Base-by-base conservation (phyloP, 2,329 filamentous ascomycete species). In the Hypoxylon sp. region DNA sequence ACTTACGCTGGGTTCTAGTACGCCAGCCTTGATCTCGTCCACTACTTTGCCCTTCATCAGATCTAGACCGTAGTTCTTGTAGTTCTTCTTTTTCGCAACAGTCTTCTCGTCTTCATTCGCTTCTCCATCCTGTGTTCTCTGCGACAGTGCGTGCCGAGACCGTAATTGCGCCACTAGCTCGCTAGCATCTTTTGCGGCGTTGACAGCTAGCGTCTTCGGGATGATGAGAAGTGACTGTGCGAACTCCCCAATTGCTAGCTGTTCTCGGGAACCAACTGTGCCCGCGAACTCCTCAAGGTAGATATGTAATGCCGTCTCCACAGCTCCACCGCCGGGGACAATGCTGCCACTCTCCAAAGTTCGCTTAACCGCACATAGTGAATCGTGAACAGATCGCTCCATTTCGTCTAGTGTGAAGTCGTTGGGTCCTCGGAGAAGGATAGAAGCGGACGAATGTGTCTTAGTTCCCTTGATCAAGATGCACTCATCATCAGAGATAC, bases 271-370 rank as follows among this genome's bases (percentile, higher is more conserved):
- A 71, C 95, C 94, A 68, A 99, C 95, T 37, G 96, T 98, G 74
- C 96, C 95, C 56, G 96, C 96, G 81, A 97, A 99, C 81, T 99
- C 96, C 83, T 99, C 96, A 32, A 99, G 88, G 83, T 98, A 99
- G 78, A 99, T 99, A 84, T 98, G 96, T 71, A 99, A 88, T 51
- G 96, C 96, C n/a, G 96, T 98, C 85, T 99, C 96, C 21, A 97
- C 95, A 45, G 96, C 96, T 77, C 95, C 96, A 71, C 96, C 96
- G 71, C 96, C 96, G 14, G 96, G 96, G 39, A 99, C 96, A 71
- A 99, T 96, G 81, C 92, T 94, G 75, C 96, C 96, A 76, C 93
- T 97, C 83, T 99, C 96, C 6, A 99, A 86, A 2, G 96, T 97
- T 73, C 96, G 90, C 89, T 99, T 99, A 70, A 99, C 94, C 48